Evolutionary conservation across 805 yeast genomes (phyloP).

Genomic region (Yamadazyma akitaensis): DNA sequence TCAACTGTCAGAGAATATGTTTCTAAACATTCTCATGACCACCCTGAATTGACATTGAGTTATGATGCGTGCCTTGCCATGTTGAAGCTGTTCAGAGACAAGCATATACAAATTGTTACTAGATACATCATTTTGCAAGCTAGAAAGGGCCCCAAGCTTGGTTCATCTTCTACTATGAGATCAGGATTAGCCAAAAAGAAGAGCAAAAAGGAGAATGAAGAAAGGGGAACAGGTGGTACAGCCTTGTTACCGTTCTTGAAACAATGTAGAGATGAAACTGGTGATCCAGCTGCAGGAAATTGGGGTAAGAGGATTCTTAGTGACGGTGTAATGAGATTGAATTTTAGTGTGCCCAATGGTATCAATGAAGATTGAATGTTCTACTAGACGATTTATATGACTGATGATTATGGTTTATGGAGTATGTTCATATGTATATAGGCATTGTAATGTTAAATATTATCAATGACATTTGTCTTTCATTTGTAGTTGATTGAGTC

Average conservation of each 20-base stretch:
- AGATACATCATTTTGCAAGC: conserved; percentile 83
- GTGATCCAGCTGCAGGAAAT: conserved; percentile 85
- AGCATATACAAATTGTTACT: conserved; percentile 89
- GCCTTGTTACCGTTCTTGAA: conserved; percentile 85
- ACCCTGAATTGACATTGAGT: conserved; percentile 61
- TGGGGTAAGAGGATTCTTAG: conserved; percentile 81
- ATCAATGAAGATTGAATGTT: conserved; percentile 35
- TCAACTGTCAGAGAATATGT: conserved; percentile 69
- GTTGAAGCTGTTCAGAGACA: conserved; percentile 85
- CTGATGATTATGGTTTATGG: neutral
- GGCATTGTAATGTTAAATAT: neutral
- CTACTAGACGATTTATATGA: neutral
- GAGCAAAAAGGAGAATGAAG: conserved; percentile 43
- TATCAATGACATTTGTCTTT: too few relatives aligned
- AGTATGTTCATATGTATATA: neutral
- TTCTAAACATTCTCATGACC: conserved; percentile 25
- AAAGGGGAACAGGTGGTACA: conserved; percentile 93
- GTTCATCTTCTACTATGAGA: conserved; percentile 58
- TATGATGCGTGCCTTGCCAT: conserved; percentile 89
- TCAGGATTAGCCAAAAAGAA: conserved; percentile 61
- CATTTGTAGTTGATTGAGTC: too few relatives aligned
- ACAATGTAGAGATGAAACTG: conserved; percentile 95
- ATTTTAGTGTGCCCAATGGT: conserved; percentile 37
- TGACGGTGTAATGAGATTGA: conserved; percentile 48
- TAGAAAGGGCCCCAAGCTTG: conserved; percentile 48